These are phyloP conservation scores for Neopestalotiopsis rosae DNA, from an alignment of 2,329 filamentous ascomycete genomes.

Conservation along the genomic window DNA sequence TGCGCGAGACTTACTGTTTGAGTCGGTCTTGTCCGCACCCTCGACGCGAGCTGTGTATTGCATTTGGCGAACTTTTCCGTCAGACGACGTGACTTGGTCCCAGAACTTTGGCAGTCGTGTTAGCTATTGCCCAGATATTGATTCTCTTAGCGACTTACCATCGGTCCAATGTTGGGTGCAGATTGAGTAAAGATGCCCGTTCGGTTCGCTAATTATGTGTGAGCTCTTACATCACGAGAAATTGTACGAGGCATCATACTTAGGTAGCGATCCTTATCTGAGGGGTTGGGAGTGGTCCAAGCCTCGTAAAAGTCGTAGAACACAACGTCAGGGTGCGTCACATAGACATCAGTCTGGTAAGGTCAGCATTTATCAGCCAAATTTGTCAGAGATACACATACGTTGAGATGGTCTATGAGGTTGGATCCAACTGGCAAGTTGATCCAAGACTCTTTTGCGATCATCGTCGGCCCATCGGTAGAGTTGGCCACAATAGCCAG, in stretches of 20 bases:
- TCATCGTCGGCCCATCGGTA: constrained; percentile 56
- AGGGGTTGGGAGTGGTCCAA: constrained; percentile 52
- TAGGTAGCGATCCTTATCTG: constrained; percentile 51
- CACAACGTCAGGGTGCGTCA: constrained; percentile 48
- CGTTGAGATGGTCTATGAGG: constrained; percentile 60
- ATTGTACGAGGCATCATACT: constrained; percentile 31
- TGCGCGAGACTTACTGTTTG: constrained; percentile 32
- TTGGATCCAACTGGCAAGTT: constrained; percentile 64
- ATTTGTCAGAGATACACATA: constrained; percentile 27
- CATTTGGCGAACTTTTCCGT: constrained; percentile 66
- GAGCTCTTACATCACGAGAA: background rate
- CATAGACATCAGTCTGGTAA: constrained; percentile 49
- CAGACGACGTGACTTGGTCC: constrained; percentile 61
- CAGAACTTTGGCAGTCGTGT: constrained; percentile 40
- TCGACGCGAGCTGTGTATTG: constrained; percentile 72
- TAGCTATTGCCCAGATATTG: background rate
- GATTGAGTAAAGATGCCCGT: constrained; percentile 61
- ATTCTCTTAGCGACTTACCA: constrained; percentile 38
- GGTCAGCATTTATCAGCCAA: background rate
- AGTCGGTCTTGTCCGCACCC: constrained; percentile 44
- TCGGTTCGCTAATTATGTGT: constrained; percentile 22
- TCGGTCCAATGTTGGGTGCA: constrained; percentile 66
- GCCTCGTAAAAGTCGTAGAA: constrained; percentile 72
- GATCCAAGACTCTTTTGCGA: constrained; percentile 58
- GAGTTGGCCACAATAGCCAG: constrained; percentile 57